Conservation (phyloP, 2,329 filamentous ascomycete species). For the Zalaria sp. region DNA sequence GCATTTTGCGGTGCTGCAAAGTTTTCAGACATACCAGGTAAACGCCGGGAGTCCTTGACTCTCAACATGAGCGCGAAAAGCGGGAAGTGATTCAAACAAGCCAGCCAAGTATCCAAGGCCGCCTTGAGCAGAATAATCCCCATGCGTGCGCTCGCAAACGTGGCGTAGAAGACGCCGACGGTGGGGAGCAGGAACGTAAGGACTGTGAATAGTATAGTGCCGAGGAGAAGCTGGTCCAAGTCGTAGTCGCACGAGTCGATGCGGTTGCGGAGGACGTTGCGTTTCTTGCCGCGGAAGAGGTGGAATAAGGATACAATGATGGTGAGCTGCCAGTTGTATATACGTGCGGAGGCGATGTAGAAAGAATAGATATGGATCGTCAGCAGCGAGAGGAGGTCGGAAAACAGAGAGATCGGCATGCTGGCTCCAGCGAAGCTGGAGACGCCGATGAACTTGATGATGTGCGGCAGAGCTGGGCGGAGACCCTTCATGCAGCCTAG, state of each 20-base stretch:
- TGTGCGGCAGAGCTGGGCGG: constrained; percentile 63
- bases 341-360: constrained; percentile 89
- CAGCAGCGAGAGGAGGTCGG: constrained; percentile 77
- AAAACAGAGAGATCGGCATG: constrained; percentile 92
- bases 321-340: constrained; percentile 96
- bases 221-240: constrained; percentile 86
- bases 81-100: constrained; percentile 93
- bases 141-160: constrained; percentile 90
- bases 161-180: constrained; percentile 90
- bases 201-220: constrained; percentile 90
- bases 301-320: constrained; percentile 98
- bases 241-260: constrained; percentile 99
- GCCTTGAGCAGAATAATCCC: constrained; percentile 89
- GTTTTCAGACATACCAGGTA: constrained; percentile 51
- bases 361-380: constrained; percentile 97
- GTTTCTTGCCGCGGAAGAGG: constrained; percentile 93
- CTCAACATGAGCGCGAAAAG: constrained; percentile 93
- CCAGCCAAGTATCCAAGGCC: constrained; percentile 76
- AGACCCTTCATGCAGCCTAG: constrained; percentile 64
- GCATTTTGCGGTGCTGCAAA: background rate
- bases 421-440: constrained; percentile 92
- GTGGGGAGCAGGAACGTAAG: constrained; percentile 91
- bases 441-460: constrained; percentile 88
- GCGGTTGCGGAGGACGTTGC: constrained; percentile 89
- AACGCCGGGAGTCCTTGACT: constrained; percentile 77